Conservation (phyloP, 768 basidiomycete genomes). For the Xerocomus spinulosus region DNA sequence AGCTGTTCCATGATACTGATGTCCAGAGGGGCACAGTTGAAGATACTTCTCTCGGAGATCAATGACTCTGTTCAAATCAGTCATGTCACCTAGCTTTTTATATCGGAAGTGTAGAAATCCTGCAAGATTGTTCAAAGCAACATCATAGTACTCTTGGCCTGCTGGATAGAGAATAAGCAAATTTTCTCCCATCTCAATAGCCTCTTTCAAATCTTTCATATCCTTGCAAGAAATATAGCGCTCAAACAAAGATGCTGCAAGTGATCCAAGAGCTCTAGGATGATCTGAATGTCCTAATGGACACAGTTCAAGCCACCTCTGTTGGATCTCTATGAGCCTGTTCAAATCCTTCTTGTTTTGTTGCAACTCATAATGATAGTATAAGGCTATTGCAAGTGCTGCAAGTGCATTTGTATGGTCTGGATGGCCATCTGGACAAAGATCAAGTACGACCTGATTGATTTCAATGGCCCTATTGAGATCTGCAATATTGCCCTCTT, state of each 20-base stretch:
- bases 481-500: not conserved
- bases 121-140: no score
- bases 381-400: not conserved
- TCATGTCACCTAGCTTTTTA: not conserved
- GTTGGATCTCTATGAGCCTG: not conserved
- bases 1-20: not conserved
- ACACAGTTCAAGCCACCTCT: not conserved
- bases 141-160: no score
- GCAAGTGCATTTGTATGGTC: not conserved
- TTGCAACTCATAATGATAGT: not conserved
- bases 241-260: not conserved
- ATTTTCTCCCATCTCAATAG: no score
- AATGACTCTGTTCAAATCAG: not conserved
- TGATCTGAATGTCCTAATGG: not conserved
- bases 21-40: not conserved
- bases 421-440: not conserved
- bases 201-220: no score
- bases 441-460: not conserved
- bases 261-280: not conserved
- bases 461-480: not conserved
- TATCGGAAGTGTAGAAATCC: not conserved
- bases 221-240: not conserved
- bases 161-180: no score
- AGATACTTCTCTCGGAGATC: not conserved
- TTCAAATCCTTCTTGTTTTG: not conserved